Conservation (phyloP, 306 rosid species). For the Ziziphus jujuba region DNA sequence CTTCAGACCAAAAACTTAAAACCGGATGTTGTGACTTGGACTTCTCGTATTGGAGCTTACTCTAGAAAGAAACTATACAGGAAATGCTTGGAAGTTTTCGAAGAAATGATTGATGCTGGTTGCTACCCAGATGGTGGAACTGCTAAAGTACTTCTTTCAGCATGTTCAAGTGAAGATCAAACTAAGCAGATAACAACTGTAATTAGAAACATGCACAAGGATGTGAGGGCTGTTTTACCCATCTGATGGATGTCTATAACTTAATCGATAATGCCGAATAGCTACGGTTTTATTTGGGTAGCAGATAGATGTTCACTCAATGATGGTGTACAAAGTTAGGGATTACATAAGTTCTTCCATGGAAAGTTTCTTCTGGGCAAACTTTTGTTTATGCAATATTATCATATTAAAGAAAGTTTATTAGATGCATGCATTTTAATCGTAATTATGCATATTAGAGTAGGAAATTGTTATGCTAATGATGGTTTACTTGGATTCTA, state of each 20-base stretch:
- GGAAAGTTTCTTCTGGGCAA: no score
- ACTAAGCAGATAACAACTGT: slow-evolving; percentile 71
- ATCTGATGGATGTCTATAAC: slow-evolving; percentile 22
- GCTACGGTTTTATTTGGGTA: no score
- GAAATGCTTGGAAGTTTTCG: slow-evolving; percentile 80
- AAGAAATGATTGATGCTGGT: slow-evolving; percentile 88
- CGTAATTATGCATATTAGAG: no score
- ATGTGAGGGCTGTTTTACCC: slow-evolving; percentile 51
- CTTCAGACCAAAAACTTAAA: slow-evolving; percentile 53
- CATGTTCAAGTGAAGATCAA: slow-evolving; percentile 78
- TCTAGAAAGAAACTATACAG: slow-evolving; percentile 75
- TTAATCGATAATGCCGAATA: background rate
- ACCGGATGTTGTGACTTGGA: slow-evolving; percentile 97
- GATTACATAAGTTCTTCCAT: no score
- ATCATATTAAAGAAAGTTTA: no score
- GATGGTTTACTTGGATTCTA: no score
- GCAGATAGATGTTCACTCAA: background rate
- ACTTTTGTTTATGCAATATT: no score
- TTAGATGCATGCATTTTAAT: no score
- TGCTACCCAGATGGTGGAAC: slow-evolving; percentile 96
- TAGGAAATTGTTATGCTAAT: no score
- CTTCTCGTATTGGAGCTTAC: slow-evolving; percentile 85
- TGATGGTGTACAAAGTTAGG: background rate
- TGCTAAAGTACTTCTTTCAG: slow-evolving; percentile 75
- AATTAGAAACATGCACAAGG: slow-evolving; percentile 80